Evolutionary conservation across 768 basidiomycete species (phyloP), one percentile per base, ranked within the genome.

Genomic region (Macrolepiota dolichaula): DNA sequence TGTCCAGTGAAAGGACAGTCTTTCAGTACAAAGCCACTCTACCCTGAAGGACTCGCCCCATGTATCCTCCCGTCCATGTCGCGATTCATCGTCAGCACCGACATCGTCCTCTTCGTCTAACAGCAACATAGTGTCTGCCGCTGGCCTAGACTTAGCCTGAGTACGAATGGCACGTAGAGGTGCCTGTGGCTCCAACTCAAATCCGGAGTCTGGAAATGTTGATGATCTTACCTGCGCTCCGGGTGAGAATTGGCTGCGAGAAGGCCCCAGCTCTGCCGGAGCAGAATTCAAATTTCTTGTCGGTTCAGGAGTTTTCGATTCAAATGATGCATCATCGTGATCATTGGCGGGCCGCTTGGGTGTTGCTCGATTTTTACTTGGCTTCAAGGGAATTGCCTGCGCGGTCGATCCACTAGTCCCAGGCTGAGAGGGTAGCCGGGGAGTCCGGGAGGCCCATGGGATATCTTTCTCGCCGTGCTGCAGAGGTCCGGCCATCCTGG

Each of bases 1-100:
- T 36, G 89, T 89, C 49, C 84, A 84, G 63, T 79, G 74, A 73
- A 98, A 98, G 0, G 92, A 86, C 2, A 98, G 71, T 2, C 81
- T 79, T 12, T 82, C 76, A 0, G 85, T 90, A 65, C 81, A 83
- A 49, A 95, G 64, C 96, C 96, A 97, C 65, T 94, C 81, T 25
- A 97, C 75, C 62, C 81, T 80, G 81, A 98, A 97, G 3, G 89
- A 79, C 55, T 87, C 83, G 13, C 91, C 92, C 92, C 91, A 92
- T 2, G 35, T 50, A 42, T 59, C 54, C 6, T 56, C 57, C 52
- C 55, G 51, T 37, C 27, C 54, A 55, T 55, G 24, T 37, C 61
- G 47, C 7, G 22, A 27, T 65, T 57, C 73, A 17, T 68, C 68
- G 19, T 62, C 64, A 6, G 64, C 68, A 12, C 51, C 64, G n/a